Base-by-base conservation (phyloP, 202 grass and related monocot genomes). In the Eragrostis tef region DNA sequence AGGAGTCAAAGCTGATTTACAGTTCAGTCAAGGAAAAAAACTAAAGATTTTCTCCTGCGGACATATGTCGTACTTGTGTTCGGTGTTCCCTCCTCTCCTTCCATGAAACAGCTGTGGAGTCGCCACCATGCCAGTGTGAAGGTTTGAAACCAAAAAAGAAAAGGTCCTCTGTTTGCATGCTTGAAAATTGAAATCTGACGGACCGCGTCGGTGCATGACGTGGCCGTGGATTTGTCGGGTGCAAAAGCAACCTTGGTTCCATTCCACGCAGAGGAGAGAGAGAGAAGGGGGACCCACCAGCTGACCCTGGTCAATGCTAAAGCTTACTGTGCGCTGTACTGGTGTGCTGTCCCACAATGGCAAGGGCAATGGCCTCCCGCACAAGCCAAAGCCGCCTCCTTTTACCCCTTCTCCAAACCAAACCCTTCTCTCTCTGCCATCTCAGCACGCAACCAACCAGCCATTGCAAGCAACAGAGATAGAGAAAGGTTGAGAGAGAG, bases 271-370 rank as follows among this genome's bases (percentile, higher is more conserved):
- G 12, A 7, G 21, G 52, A 20, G 11, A 10, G 76, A 53, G 20
- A 42, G 45, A 11, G 76, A 27, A 9, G 21, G 21, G 16, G 34
- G 6, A 3, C 24, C 56, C 14, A 26, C 48, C 3, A 11, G 66
- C 65, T 41, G 85, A 82, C 73, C 24, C 9, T 47, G 85, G 73
- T 82, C 85, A 82, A 77, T 71, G 56, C 85, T 46, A 77, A 46
- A 14, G 53, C 50, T 11, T 11, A 79, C 34, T 69, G 42, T 43
- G 6, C 43, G 7, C 45, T 62, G 67, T 48, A 39, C 25, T 31
- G 17, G 16, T 6, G 10, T 36, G 45, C 77, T 69, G 64, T 44
- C 21, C 78, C 78, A 45, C 64, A 45, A 59, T 63, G 70, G 57
- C 65, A 29, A 61, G 21, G 29, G 4, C 48, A 31, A n/a, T 78